Evolutionary conservation across 345 rosid species (phyloP).

Genomic region (Eucalyptus microcorys): DNA sequence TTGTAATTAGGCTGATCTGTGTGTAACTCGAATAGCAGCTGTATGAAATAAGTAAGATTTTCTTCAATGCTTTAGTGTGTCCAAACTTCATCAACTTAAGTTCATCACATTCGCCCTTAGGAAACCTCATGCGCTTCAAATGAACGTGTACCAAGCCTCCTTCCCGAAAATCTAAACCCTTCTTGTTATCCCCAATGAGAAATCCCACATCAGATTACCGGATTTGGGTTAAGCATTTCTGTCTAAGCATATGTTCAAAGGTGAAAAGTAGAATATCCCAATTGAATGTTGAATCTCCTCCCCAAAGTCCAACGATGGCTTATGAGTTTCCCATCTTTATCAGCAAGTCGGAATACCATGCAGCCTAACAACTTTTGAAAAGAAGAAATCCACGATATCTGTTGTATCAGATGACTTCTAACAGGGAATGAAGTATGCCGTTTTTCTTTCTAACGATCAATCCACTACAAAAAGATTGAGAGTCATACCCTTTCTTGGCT

Average conservation of each 20-base stretch:
- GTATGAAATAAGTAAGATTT: background rate
- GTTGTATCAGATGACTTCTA: background rate
- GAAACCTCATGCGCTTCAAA: background rate
- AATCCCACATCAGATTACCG: background rate
- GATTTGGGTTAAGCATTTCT: background rate
- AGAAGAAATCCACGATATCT: background rate
- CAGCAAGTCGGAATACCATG: background rate
- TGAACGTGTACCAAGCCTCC: background rate
- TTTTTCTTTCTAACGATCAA: background rate
- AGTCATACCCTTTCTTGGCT: background rate
- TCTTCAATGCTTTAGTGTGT: background rate
- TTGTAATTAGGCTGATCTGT: background rate
- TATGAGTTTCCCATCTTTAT: background rate
- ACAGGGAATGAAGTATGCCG: background rate
- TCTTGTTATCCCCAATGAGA: background rate
- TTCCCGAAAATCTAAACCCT: background rate
- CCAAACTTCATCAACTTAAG: background rate
- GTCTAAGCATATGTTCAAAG: background rate
- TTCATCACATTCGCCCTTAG: background rate
- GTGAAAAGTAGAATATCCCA: background rate
- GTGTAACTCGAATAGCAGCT: background rate
- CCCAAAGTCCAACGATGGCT: background rate
- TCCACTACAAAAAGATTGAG: background rate
- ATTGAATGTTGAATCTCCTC: background rate
- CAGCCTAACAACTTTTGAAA: background rate